These are phyloP conservation scores for Cladosporium colombiae DNA, from an alignment of 2,329 filamentous ascomycete genomes.

Conservation along the genomic window DNA sequence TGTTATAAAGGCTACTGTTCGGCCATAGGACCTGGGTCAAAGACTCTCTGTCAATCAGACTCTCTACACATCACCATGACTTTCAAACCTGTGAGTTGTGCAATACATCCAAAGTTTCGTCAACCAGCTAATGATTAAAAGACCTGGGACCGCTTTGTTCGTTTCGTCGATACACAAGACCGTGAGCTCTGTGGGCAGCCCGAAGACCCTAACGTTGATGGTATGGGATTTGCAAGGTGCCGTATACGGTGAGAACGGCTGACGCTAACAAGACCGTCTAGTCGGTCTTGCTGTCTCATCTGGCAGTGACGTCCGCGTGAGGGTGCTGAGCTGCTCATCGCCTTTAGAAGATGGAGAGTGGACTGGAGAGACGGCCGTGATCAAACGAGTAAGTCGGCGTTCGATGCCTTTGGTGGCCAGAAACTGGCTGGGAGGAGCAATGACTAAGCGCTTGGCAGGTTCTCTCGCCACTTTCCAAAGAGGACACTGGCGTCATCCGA, in stretches of 20 bases:
- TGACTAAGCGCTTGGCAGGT: conserved; percentile 37
- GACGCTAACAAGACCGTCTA: conserved; percentile 38
- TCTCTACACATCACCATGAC: not conserved
- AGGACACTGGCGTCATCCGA: conserved; percentile 58
- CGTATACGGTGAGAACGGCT: conserved; percentile 34
- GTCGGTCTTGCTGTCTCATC: conserved; percentile 59
- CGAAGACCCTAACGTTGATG: not conserved
- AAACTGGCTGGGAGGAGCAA: not conserved
- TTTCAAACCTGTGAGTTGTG: not conserved
- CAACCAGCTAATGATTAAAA: not conserved
- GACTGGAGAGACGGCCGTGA: conserved; percentile 50
- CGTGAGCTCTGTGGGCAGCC: conserved; percentile 4
- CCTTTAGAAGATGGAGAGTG: conserved; percentile 56
- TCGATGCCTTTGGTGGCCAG: not conserved
- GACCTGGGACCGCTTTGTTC: conserved; percentile 4
- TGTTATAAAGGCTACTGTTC: not conserved
- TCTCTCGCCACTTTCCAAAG: conserved; percentile 52
- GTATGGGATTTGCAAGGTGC: conserved; percentile 36
- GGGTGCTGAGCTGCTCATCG: conserved; percentile 60
- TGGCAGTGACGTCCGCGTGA: conserved; percentile 58
- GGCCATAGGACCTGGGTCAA: not conserved
- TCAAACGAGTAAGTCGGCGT: conserved; percentile 28
- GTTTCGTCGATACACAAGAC: not conserved
- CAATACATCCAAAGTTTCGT: too few species aligned
- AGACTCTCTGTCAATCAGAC: not conserved